A percentile compares a stretch with the other conserved stretches of the same genome.
phyloP scores from a whole-genome alignment of 768 basidiomycete species.

The Amanita fuliginea region DNA sequence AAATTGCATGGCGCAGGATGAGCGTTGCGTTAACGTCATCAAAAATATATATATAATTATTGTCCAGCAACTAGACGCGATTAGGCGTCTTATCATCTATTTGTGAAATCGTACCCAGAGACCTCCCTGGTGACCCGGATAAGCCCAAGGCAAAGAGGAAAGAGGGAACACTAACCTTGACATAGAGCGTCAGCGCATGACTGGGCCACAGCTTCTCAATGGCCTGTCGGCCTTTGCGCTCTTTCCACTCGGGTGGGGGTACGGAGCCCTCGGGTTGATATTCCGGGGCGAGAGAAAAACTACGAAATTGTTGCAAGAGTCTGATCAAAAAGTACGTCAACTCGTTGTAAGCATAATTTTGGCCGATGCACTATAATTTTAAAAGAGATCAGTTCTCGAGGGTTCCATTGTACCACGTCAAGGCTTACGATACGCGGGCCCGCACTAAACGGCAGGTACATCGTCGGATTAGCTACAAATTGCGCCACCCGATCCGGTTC shows the following conservation, averaged over 20 bases:
- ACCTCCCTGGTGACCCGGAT: constrained; percentile 31
- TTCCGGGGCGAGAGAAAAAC: constrained; percentile 49
- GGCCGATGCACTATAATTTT: constrained; percentile 45
- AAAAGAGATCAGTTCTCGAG: not conserved
- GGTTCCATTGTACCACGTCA: not conserved
- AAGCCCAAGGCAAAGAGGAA: not conserved
- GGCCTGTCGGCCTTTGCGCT: constrained; percentile 34
- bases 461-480: constrained; percentile 49
- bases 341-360: constrained; percentile 71
- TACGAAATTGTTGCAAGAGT: constrained; percentile 53
- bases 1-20: not conserved
- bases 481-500: constrained; percentile 39
- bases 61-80: not conserved
- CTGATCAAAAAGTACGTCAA: constrained; percentile 63
- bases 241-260: constrained; percentile 50
- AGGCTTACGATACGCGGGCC: constrained; percentile 46
- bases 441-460: constrained; percentile 67
- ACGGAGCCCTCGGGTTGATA: constrained; percentile 50
- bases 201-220: constrained; percentile 53
- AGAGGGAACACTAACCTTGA: constrained; percentile 38
- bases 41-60: not conserved
- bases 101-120: constrained; percentile 41
- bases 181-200: constrained; percentile 51
- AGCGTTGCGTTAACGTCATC: not conserved
- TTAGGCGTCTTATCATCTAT: not conserved